Evolutionary conservation across 768 basidiomycete species (phyloP), one percentile per base, ranked within the genome.

Genomic region (Mycena rosella): DNA sequence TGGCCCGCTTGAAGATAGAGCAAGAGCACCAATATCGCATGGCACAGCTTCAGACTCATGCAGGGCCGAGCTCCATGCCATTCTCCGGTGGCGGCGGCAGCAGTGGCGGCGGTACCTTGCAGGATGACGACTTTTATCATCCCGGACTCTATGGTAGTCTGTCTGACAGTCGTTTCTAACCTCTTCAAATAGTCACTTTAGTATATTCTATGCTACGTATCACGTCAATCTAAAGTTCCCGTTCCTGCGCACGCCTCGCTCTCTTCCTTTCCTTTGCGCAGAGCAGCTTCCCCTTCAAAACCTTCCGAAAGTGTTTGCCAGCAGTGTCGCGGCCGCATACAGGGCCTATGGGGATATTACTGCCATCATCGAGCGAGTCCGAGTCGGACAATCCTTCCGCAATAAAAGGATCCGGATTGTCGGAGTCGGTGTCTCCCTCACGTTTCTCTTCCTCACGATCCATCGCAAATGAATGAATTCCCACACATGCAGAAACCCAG

Each of bases 401-500:
- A 29, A 63, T 47, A 24, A 63, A 63, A 6, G 61, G 61, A 11
- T 62, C 60, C 5, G 51, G 49, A n/a, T 62, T 49, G 26, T 66
- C 51, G 18, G 51, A 60, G 24, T 60, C 65, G 22, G 44, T 60
- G 30, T 64, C 47, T 14, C 65, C 67, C 0, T 9, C 49, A 27
- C 55, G 22, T 47, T 75, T 70, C 22, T 70, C 48, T 10, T 52
- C 74, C 48, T 78, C 73, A 22, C 69, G 61, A 18, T 68, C 48
- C 65, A 74, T 61, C 7, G 72, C 75, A 63, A 78, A 73, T 1
- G 65, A 48, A 47, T 78, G 77, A 5, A 74, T 32, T 3, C 51
- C 70, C 18, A 78, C 53, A 38, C 78, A 78, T 26, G 76, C 72
- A 5, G 56, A 52, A 5, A 78, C 55, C 77, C 78, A 78, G 34